Evolutionary conservation across 2,329 filamentous ascomycete genomes (phyloP).

Genomic region (Thielaviopsis ethacetica): DNA sequence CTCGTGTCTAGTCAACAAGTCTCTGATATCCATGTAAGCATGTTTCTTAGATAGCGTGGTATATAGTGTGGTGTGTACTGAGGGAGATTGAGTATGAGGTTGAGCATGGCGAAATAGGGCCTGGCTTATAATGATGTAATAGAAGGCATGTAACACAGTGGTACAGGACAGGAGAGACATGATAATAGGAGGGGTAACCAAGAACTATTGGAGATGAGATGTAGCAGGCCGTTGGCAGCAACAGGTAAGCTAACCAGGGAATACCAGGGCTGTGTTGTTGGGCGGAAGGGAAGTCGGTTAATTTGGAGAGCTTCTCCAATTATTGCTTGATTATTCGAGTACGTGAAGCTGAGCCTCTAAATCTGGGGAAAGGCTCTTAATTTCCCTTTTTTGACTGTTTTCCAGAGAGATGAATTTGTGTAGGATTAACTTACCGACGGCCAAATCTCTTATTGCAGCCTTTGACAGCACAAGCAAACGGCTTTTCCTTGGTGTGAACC

Average conservation of each 20-base stretch:
- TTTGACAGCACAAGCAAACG: constrained; percentile 42
- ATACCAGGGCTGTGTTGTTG: not conserved
- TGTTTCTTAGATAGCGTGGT: not conserved
- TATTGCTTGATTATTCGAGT: not conserved
- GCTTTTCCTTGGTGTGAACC: constrained; percentile 50
- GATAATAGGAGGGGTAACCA: not conserved
- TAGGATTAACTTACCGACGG: constrained; percentile 31
- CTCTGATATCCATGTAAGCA: constrained; percentile 47
- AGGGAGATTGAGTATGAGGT: not conserved
- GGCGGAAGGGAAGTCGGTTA: not conserved
- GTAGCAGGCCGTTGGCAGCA: not conserved
- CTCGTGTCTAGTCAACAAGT: constrained; percentile 46
- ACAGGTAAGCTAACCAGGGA: not conserved
- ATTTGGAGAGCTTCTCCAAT: not conserved
- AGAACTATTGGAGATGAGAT: not conserved
- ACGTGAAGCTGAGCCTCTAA: not conserved
- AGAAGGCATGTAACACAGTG: not conserved
- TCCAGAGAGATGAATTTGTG: not conserved
- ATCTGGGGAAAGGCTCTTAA: not conserved
- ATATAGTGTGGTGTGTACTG: not conserved
- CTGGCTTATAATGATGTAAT: not conserved
- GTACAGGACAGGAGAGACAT: not conserved
- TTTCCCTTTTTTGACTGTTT: not conserved
- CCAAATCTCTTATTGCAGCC: constrained; percentile 47
- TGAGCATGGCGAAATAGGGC: not conserved